Evolutionary conservation across 2,329 filamentous ascomycete species (phyloP), one percentile per base, ranked within the genome.

Genomic region (Epichloe bromicola): DNA sequence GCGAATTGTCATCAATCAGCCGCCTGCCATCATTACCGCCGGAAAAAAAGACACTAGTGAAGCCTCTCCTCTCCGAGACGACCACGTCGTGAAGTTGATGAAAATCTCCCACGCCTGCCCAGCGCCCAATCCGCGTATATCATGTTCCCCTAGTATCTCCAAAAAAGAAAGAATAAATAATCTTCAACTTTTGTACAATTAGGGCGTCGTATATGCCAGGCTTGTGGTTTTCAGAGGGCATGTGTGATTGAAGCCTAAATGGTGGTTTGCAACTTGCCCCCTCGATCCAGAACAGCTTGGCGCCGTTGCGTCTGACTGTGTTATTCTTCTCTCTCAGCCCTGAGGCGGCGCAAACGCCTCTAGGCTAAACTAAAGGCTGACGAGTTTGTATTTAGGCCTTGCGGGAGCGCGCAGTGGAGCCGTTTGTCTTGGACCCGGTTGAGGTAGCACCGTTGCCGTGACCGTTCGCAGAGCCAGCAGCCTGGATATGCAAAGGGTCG

Each of bases 401-500:
- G 63, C 84, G 80, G 58, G 82, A 86, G 59, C 84, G 75, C 46
- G 82, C 81, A 52, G 75, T 75, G 55, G 75, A 69, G 57, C 79
- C 81, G 63, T 77, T 84, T 58, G 76, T 66, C 70, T 75, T 78
- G 58, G 70, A 68, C 45, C 75, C 75, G 47, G 76, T 78, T 55
- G 74, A 64, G 54, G 70, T 75, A 70, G 75, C 70, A 50, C 75
- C 70, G 64, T 75, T 71, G 68, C 73, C 66, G 53, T 74, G 73
- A 53, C 79, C 75, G 50, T 62, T 73, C 69, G 70, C 66, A 65
- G 73, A 67, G 67, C 73, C 64, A 40, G 74, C 71, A 50, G 78
- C 76, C 54, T 83, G 71, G 63, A 86, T 78, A 63, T 83, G 78
- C 66, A 87, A 86, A 73, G 90, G 88, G 67, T 94, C 89, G 60